phyloP scores from a whole-genome alignment of 768 basidiomycete species.

The Clathrus columnatus region DNA sequence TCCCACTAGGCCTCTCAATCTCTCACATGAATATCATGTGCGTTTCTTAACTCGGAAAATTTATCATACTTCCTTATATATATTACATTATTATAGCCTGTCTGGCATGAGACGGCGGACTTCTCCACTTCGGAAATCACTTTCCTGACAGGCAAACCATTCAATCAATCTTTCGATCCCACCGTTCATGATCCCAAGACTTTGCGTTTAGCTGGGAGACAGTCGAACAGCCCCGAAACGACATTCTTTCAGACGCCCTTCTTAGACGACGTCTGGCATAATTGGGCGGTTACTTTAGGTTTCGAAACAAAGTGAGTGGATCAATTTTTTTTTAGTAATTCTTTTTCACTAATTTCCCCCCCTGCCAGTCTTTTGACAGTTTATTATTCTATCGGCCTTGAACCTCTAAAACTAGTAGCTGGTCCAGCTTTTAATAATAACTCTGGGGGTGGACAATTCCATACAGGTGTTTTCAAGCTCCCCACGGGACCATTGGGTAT shows the following conservation, averaged over 20 bases:
- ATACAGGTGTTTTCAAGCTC: slow-evolving; percentile 20
- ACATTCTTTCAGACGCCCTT: slow-evolving; percentile 13
- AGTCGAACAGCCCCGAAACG: slow-evolving; percentile 12
- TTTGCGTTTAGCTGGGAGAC: slow-evolving; percentile 14
- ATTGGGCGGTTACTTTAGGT: slow-evolving; percentile 16
- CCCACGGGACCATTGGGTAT: slow-evolving; percentile 12
- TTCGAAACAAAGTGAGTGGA: slow-evolving; percentile 12
- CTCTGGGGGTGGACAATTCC: slow-evolving; percentile 21
- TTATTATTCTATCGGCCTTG: slow-evolving; percentile 15
- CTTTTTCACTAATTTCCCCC: neutral
- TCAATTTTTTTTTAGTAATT: neutral
- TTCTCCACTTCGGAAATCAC: slow-evolving; percentile 12
- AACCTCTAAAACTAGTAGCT: slow-evolving; percentile 12
- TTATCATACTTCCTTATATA: neutral
- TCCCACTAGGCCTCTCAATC: slow-evolving; percentile 14
- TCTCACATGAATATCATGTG: slow-evolving; percentile 16
- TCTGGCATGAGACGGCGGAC: slow-evolving; percentile 16
- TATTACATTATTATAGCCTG: slow-evolving; percentile 6
- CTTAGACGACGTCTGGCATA: slow-evolving; percentile 13
- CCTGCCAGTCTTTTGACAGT: slow-evolving; percentile 12
- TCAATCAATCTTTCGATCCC: slow-evolving; percentile 14
- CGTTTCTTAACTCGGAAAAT: neutral
- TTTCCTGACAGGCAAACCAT: slow-evolving; percentile 15
- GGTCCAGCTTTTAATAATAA: slow-evolving; percentile 13
- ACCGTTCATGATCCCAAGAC: slow-evolving; percentile 12